Evolutionary conservation across 331 rosid genomes (phyloP).

Genomic region (Telfairia occidentalis): DNA sequence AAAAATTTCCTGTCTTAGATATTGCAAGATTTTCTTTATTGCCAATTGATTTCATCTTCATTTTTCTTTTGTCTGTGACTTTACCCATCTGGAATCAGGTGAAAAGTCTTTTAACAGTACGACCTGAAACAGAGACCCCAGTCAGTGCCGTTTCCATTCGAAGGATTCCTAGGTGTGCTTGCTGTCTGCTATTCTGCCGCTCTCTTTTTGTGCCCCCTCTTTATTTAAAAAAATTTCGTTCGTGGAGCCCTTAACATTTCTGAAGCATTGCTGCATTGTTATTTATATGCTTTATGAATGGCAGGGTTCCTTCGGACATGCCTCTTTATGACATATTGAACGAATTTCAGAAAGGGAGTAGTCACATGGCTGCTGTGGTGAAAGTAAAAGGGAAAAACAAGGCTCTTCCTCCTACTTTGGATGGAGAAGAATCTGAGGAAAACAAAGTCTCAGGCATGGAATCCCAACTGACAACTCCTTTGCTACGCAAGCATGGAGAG

Average conservation of each 20-base stretch:
- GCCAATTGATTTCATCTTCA: slow-evolving; percentile 2
- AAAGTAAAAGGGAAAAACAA: slow-evolving; percentile 53
- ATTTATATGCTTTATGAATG: background rate
- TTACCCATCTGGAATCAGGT: slow-evolving; percentile 40
- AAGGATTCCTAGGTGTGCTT: slow-evolving; percentile 82
- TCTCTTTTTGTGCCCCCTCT: background rate
- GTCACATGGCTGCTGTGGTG: slow-evolving; percentile 99
- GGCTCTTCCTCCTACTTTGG: slow-evolving; percentile 24
- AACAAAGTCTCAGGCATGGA: slow-evolving; percentile 20
- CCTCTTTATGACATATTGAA: slow-evolving; percentile 92
- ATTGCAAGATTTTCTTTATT: background rate
- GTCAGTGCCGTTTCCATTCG: slow-evolving; percentile 91
- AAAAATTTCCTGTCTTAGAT: background rate
- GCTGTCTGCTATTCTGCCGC: slow-evolving; percentile 4
- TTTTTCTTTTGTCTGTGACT: slow-evolving; percentile 12
- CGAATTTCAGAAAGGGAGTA: slow-evolving; percentile 94
- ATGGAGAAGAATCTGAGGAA: slow-evolving; percentile 40
- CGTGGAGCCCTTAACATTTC: no score
- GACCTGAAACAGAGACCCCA: slow-evolving; percentile 95
- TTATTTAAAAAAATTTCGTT: no score
- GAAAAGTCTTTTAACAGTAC: slow-evolving; percentile 90
- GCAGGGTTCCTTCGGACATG: slow-evolving; percentile 96
- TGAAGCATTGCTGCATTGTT: background rate
- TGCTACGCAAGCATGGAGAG: slow-evolving; percentile 42
- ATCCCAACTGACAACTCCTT: slow-evolving; percentile 54